Conservation (phyloP, 2,329 filamentous ascomycete genomes). For the Fusarium foetens region DNA sequence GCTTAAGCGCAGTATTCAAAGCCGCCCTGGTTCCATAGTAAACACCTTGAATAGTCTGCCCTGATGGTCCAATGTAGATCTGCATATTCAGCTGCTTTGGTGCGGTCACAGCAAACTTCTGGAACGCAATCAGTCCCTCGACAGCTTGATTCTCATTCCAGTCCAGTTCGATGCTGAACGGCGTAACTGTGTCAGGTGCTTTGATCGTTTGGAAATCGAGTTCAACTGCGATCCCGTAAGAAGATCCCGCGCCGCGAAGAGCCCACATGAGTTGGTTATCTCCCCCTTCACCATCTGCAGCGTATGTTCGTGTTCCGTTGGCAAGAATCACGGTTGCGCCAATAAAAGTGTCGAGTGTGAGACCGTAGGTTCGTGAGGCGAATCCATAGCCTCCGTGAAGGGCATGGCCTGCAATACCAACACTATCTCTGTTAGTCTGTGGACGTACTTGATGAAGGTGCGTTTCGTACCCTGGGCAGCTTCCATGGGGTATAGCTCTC, state of each 20-base stretch:
- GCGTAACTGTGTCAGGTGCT: slow-evolving; percentile 34
- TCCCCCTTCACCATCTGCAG: slow-evolving; percentile 37
- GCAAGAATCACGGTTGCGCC: slow-evolving; percentile 46
- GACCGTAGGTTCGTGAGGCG: slow-evolving; percentile 44
- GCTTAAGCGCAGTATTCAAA: slow-evolving; percentile 25
- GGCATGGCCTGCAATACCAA: slow-evolving; percentile 45
- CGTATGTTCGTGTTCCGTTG: slow-evolving; percentile 38
- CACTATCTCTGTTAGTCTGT: slow-evolving; percentile 31
- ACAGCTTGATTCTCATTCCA: slow-evolving; percentile 36
- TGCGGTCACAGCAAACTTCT: slow-evolving; percentile 38
- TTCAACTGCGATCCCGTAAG: slow-evolving; percentile 47
- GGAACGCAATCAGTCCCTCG: slow-evolving; percentile 39
- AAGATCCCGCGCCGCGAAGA: slow-evolving; percentile 46
- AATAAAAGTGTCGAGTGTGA: slow-evolving; percentile 46
- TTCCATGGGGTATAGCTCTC: slow-evolving; percentile 61
- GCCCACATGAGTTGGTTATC: slow-evolving; percentile 46
- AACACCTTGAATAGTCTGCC: slow-evolving; percentile 43
- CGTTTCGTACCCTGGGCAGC: slow-evolving; percentile 58
- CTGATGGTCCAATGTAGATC: slow-evolving; percentile 34
- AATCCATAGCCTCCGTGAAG: slow-evolving; percentile 47
- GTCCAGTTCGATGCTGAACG: slow-evolving; percentile 36
- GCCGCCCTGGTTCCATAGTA: slow-evolving; percentile 41
- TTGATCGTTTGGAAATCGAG: slow-evolving; percentile 44
- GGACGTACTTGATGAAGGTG: accelerated
- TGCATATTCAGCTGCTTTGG: slow-evolving; percentile 47